Percentiles rank a stretch among this genome's conserved stretches.
Conservation (phyloP, 331 rosid species). For the Erythrophleum ivorense region DNA sequence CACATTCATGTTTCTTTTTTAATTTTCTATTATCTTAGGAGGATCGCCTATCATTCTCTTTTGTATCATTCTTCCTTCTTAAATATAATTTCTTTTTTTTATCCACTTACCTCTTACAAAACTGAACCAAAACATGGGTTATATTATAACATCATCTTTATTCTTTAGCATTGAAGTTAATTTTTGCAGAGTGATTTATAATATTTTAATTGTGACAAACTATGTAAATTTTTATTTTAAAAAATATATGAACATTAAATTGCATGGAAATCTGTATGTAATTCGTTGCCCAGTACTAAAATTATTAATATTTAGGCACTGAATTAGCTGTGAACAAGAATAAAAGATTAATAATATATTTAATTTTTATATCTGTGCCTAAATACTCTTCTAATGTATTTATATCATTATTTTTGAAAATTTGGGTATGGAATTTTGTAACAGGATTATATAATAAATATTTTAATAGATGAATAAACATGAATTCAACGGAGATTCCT, state of each 20-base stretch:
- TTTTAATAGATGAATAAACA: background rate
- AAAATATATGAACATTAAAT: background rate
- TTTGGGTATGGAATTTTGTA: background rate
- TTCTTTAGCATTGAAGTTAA: too few species aligned
- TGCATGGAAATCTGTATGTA: background rate
- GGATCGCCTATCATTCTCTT: too few species aligned
- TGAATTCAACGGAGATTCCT: background rate
- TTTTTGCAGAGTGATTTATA: background rate
- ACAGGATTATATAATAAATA: background rate
- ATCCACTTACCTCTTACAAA: too few species aligned
- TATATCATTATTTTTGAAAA: too few species aligned
- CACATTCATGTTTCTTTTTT: too few species aligned
- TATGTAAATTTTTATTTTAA: background rate
- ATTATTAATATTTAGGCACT: background rate
- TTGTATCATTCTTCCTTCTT: too few species aligned
- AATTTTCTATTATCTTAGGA: too few species aligned
- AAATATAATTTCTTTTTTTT: too few species aligned
- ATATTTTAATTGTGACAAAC: background rate
- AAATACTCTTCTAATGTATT: background rate
- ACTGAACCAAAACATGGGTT: too few species aligned
- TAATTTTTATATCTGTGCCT: background rate
- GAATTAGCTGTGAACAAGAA: background rate
- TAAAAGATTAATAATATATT: background rate
- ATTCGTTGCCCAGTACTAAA: background rate
- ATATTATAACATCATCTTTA: too few species aligned